A percentile compares a stretch with the other conserved stretches of the same genome.
These are phyloP conservation scores for Cyberlindnera americana DNA, from an alignment of 805 yeast genomes.

Conservation along the genomic window DNA sequence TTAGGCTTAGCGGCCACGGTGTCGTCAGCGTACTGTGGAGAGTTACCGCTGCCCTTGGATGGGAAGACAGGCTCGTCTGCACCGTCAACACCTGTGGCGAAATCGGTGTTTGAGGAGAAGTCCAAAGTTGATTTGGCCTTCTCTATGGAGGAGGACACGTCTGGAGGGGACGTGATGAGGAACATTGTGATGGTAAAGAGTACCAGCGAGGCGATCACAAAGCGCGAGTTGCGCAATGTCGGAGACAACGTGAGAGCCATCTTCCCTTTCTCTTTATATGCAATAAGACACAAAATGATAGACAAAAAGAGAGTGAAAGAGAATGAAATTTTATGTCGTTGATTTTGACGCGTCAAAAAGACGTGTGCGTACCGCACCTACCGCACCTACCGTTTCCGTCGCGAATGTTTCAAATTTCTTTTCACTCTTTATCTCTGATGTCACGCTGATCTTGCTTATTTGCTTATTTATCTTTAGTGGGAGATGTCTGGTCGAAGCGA, in stretches of 20 bases:
- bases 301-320: background rate
- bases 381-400: too few relatives aligned
- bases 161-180: conserved; percentile 42
- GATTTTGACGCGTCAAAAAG: background rate
- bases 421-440: too few relatives aligned
- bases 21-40: conserved; percentile 30
- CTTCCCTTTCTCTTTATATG: too few relatives aligned
- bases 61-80: conserved; percentile 9
- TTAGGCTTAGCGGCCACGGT: conserved; percentile 15
- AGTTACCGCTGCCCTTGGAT: conserved; percentile 15
- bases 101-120: conserved; percentile 1
- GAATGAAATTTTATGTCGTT: background rate
- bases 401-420: too few relatives aligned
- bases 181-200: conserved; percentile 48
- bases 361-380: background rate
- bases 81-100: background rate
- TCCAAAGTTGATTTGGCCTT: conserved; percentile 23
- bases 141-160: conserved; percentile 33
- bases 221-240: conserved; percentile 46
- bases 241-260: conserved; percentile 11
- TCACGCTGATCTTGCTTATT: too few relatives aligned
- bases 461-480: too few relatives aligned
- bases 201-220: conserved; percentile 47
- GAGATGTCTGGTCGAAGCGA: too few relatives aligned
- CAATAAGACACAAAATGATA: too few relatives aligned